Conservation (phyloP, 208 protist genomes). For the Crithidia thermophila region DNA sequence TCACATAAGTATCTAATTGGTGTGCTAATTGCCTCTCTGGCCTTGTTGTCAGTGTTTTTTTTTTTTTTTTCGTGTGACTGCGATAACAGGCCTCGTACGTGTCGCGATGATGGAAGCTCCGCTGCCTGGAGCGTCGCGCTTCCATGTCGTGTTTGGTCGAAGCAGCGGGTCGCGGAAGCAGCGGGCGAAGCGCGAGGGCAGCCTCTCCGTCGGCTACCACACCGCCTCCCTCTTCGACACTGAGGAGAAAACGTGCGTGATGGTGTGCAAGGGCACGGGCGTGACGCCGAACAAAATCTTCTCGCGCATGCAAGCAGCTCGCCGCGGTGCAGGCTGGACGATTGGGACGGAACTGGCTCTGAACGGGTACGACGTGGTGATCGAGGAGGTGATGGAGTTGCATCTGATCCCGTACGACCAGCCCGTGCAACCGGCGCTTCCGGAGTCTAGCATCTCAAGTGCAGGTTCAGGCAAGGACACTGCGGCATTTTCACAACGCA, state of each 20-base stretch:
- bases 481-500: no score
- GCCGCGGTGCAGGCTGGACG: slow-evolving; percentile 53
- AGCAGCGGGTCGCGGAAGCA: slow-evolving; percentile 44
- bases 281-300: slow-evolving; percentile 53
- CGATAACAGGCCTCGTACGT: no score
- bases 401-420: slow-evolving; percentile 66
- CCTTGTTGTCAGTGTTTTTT: no score
- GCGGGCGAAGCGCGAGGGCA: slow-evolving; percentile 48
- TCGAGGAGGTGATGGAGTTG: slow-evolving; percentile 66
- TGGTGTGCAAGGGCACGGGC: slow-evolving; percentile 41
- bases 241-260: slow-evolving; percentile 33
- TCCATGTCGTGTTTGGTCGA: slow-evolving; percentile 53
- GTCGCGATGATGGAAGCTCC: neutral
- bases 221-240: slow-evolving; percentile 47
- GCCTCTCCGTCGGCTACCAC: slow-evolving; percentile 52
- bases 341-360: slow-evolving; percentile 53
- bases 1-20: no score
- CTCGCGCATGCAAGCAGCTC: slow-evolving; percentile 52
- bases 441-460: no score
- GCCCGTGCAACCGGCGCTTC: neutral
- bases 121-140: slow-evolving; percentile 44
- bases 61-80: no score
- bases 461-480: no score
- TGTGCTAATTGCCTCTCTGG: no score
- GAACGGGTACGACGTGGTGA: slow-evolving; percentile 47